Base-by-base conservation (phyloP, 2,329 filamentous ascomycete genomes). In the Botrytis squamosa region DNA sequence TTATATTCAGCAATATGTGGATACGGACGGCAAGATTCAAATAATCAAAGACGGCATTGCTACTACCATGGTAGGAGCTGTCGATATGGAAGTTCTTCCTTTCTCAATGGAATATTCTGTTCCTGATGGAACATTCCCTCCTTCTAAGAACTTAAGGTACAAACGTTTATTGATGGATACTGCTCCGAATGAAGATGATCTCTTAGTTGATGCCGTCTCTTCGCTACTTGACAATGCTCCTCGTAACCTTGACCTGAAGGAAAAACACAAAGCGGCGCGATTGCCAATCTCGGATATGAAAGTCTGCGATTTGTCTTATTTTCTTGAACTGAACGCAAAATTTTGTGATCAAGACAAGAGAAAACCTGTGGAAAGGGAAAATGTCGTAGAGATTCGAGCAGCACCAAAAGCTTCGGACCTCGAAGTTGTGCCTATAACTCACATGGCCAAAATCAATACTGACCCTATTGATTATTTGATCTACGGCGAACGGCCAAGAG, bases 11-110 rank as follows among this genome's bases (percentile, higher is more conserved):
- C 65, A 68, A 14, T 55, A 68, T 68, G 65, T 68, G 25, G 65
- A 68, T 10, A 40, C 36, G 9, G 18, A 68, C 14, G 65, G 65
- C 33, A 42, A 29, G 49, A 25, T 68, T 68, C 25, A 57, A 16
- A 55, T 68, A 18, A 42, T 68, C 25, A n/a, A 22, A 40, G 25
- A 68, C 42, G 46, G 46, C 10, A 14, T 68, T 29, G 65, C 65
- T 55, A 68, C 25, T 10, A 57, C 65, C n/a, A 14, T 68, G 25
- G 36, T 57, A n/a, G 65, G 65, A 68, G 49, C 46, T 42, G 49
- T 68, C 25, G 65, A 68, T n/a, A 57, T 68, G 29, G 49, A 68
- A 25, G 46, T 68, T 42, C 65, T 68, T 10, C 65, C 65, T 25
- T 68, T 68, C 7, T 10, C 49, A 57, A 68, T 68, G 65, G 65